Percentiles rank a stretch among this genome's conserved stretches.
These are phyloP conservation scores for Erodium maritimum DNA, from an alignment of 345 rosid genomes.

Conservation along the genomic window DNA sequence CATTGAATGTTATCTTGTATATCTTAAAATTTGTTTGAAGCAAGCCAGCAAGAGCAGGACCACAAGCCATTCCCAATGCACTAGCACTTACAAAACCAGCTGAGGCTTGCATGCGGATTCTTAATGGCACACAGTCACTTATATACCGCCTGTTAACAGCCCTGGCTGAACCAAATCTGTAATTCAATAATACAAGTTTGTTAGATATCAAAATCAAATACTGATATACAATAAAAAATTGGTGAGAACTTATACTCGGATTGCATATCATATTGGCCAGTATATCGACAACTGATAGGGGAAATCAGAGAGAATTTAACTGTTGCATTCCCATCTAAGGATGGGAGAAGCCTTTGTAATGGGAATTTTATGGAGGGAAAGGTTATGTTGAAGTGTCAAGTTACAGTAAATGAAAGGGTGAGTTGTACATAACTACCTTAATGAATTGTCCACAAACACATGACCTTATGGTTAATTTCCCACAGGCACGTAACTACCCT, in stretches of 20 bases:
- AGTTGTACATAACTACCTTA: no score
- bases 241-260: not conserved
- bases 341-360: not conserved
- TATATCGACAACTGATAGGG: no score
- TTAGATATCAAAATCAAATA: no score
- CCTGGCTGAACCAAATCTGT: conserved; percentile 95
- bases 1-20: conserved; percentile 69
- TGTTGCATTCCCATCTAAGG: not conserved
- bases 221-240: not conserved
- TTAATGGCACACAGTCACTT: conserved; percentile 90
- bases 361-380: not conserved
- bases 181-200: conserved; percentile 4
- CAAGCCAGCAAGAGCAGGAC: conserved; percentile 96
- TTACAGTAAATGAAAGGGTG: not conserved
- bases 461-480: no score
- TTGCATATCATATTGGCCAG: no score
- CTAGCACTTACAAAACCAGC: conserved; percentile 99
- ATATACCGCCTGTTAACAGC: conserved; percentile 97
- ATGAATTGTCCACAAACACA: no score
- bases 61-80: conserved; percentile 99
- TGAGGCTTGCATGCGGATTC: conserved; percentile 90
- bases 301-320: not conserved
- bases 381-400: not conserved
- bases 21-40: conserved; percentile 75
- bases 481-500: no score